Evolutionary conservation across 2,329 filamentous ascomycete species (phyloP).

Genomic region (Talaromyces sp.): DNA sequence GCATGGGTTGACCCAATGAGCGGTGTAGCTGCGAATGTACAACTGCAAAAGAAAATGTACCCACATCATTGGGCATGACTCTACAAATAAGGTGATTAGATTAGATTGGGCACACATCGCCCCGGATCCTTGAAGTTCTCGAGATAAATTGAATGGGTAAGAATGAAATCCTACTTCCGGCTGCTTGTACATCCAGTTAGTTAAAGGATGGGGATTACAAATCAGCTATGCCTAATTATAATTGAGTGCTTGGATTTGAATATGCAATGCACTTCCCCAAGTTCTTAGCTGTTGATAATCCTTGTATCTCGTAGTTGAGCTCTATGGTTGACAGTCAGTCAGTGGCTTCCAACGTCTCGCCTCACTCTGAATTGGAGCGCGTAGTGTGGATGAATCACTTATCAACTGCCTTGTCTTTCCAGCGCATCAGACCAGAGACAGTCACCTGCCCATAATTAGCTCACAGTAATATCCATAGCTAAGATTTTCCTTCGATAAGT

Average conservation of each 20-base stretch:
- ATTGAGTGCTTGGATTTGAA: neutral
- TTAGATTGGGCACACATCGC: constrained; percentile 7
- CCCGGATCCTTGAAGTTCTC: neutral
- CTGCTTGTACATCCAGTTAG: neutral
- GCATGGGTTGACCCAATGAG: neutral
- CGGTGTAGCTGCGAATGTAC: neutral
- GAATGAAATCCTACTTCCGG: neutral
- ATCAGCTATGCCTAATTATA: neutral
- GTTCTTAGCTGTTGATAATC: neutral
- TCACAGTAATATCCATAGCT: neutral
- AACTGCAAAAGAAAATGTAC: neutral
- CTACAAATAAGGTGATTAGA: neutral
- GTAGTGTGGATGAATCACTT: neutral
- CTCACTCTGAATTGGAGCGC: neutral
- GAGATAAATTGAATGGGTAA: too few relatives aligned
- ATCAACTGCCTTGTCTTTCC: neutral
- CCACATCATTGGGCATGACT: constrained; percentile 6
- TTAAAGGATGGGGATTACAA: neutral
- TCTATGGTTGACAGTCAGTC: neutral
- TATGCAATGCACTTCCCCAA: neutral
- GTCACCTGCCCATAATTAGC: neutral
- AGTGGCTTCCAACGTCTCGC: neutral
- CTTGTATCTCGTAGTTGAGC: neutral
- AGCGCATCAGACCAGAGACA: neutral
- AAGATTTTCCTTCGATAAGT: neutral